Evolutionary conservation across 2,329 filamentous ascomycete genomes (phyloP), one percentile per base, ranked within the genome.

Genomic region (Talaromyces sp.): DNA sequence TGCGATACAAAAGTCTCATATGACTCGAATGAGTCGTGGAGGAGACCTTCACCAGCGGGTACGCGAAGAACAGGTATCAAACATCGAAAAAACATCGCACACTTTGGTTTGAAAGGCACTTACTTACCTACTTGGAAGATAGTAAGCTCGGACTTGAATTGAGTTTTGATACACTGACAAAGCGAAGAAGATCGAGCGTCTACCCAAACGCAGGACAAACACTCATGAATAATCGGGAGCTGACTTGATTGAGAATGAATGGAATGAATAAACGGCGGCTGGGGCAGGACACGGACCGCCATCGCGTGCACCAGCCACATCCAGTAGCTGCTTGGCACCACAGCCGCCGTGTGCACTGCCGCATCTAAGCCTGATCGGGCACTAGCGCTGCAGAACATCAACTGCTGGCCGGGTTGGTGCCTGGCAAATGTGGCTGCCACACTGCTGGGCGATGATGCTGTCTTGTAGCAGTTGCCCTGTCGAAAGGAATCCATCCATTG

Each of bases 261-360:
- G n/a, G n/a, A n/a, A n/a, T n/a, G 45, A 48, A 48, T 48, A 25
- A 35, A 48, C 11, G 45, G 45, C 45, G 50, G 51, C 51, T 43
- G 51, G 37, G 52, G 52, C 17, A 43, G 53, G 19, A 37, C 52
- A 55, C 39, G 40, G 40, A 17, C 53, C 52, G 35, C n/a, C 52
- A 43, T 54, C 39, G 35, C 52, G 28, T 48, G 28, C 52, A 17
- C 37, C 19, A 55, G 53, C 53, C 53, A 55, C 53, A 55, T 15
- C 36, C 35, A 19, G 2, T 17, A 31, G 35, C 8, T 22, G 13
- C 50, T 53, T 40, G 31, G 37, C 28, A 40, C 51, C 41, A 33
- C 51, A 53, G 51, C 51, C 51, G 52, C 52, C 17, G 17, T 40
- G 7, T 13, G 28, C 52, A 54, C 52, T 25, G 52, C 52, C 52